phyloP scores from a whole-genome alignment of 345 rosid genomes.

The Ailanthus altissimus region DNA sequence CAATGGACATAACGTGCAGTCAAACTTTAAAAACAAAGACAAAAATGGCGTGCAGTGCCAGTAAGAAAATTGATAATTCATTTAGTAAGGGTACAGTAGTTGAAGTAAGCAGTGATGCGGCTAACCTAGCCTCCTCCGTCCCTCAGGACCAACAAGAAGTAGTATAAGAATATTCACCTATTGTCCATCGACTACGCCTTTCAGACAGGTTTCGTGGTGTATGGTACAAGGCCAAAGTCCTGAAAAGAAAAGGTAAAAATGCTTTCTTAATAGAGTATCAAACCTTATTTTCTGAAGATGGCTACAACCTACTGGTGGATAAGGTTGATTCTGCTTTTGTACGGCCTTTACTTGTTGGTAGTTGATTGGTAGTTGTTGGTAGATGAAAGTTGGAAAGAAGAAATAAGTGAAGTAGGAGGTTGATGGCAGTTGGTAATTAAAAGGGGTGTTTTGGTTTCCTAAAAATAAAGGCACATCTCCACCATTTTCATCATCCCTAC shows the following conservation, averaged over 20 bases:
- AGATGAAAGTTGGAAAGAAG: too few species aligned
- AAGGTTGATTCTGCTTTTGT: not conserved
- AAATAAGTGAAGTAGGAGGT: too few species aligned
- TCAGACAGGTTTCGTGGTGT: slow-evolving; percentile 8
- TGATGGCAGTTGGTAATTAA: too few species aligned
- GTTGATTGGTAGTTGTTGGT: too few species aligned
- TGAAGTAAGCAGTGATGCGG: slow-evolving; percentile 16
- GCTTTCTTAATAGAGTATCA: slow-evolving; percentile 9
- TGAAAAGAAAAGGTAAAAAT: not conserved
- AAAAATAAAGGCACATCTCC: too few species aligned
- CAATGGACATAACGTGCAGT: not conserved
- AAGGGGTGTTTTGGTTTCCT: too few species aligned
- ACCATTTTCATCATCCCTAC: too few species aligned
- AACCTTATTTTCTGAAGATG: slow-evolving; percentile 1
- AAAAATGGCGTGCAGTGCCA: not conserved
- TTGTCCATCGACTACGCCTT: too few species aligned
- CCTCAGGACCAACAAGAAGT: too few species aligned
- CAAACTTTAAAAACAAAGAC: not conserved
- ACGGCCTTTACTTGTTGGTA: slow-evolving; percentile 24
- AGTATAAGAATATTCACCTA: too few species aligned
- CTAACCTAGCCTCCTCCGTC: too few species aligned
- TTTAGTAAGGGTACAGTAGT: slow-evolving; percentile 5
- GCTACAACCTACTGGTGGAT: not conserved
- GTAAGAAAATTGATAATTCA: not conserved
- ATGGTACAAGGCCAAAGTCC: slow-evolving; percentile 3